Evolutionary conservation across 371 early-diverging fungal species (phyloP), one percentile per base, ranked within the genome.

Genomic region (Rhizopus arrhizus): DNA sequence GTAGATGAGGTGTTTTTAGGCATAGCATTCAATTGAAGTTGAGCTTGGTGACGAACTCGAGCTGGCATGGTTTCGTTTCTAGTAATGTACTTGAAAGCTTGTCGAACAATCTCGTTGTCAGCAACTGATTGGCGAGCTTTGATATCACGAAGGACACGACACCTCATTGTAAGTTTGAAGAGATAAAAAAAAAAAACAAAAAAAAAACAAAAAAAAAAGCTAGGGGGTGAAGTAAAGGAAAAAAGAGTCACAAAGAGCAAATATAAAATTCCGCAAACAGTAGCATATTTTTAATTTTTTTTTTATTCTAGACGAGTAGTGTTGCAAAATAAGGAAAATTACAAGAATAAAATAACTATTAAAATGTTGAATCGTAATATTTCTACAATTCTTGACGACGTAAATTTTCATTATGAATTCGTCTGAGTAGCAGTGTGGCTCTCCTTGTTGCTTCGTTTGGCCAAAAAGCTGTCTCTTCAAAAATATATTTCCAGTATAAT

Each of bases 21-120:
- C 70, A 88, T 84, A 54, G 82, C 77, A 56, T 89, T 87, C 42
- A 93, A 81, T 33, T 89, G 87, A 49, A 91, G 80, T 68, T 92
- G 93, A 32, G 94, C 94, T 70, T 90, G 89, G 62, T 89, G 89
- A 54, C 94, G 90, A 60, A 89, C 80, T 69, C 86, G 89, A 34
- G 90, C 82, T 38, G 90, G 89, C 32, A 91, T 66, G 8, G 86
- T 77, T 55, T 92, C 88, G 72, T 93, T 93, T 63, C 89, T 86
- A 42, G 90, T 87, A 64, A 93, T 79, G 72, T 85, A 92, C 42
- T 91, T 87, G 70, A 86, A 90, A 9, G 91, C 87, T 64, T 89
- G 89, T 49, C 92, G 88, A 65, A 85, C 76, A 48, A 91, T 68
- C 72, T 93, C 94, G 65, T 82, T 80, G 50, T 81, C 72, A 53